Base-by-base conservation (phyloP, 495 filamentous ascomycete species). In the Viridothelium virens region DNA sequence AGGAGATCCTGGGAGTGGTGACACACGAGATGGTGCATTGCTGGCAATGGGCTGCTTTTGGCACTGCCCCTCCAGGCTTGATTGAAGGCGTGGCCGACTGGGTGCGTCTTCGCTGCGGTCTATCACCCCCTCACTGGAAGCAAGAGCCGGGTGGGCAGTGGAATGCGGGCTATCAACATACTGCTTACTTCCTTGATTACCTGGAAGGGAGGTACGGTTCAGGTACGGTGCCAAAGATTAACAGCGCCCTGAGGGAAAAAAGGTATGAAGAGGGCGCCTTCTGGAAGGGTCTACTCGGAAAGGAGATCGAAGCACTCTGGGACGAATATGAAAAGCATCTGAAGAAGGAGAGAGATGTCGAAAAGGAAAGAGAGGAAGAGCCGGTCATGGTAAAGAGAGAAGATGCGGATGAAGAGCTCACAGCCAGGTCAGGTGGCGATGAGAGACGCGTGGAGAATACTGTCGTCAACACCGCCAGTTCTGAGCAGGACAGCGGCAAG, bases 11-110 rank as follows among this genome's bases (percentile, higher is more conserved):
- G 11, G 94, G 94, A 47, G 91, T 98, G 2, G 71, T 98, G 9
- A 85, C 86, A 0, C 94, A 98, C 75, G 94, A 98, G 77, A 87
- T 97, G 68, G 94, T 97, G 11, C 94, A 98, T 74, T 97, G 92
- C 78, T 96, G 89, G 78, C 94, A 98, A 74, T 91, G 89, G 76
- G 85, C 89, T 63, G 88, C 81, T 1, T 78, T 76, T 2, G 84
- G 82, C 0, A 81, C 78, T 3, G 83, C 82, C 16, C 93, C 93
- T 0, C 86, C 87, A 14, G 94, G 94, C 0, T 70, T 98, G 67
- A 87, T 96, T 64, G 94, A 98, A 73, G 94, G 94, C 0, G 86
- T 98, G 65, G 93, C 94, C 16, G 94, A 98, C 74, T 98, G 91
- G 83, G 92, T 98, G 9, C 82, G 94, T 7, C 76, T 98, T 62